Conservation (phyloP, 176 grass and related monocot species). For the Coix lacrymajobi region DNA sequence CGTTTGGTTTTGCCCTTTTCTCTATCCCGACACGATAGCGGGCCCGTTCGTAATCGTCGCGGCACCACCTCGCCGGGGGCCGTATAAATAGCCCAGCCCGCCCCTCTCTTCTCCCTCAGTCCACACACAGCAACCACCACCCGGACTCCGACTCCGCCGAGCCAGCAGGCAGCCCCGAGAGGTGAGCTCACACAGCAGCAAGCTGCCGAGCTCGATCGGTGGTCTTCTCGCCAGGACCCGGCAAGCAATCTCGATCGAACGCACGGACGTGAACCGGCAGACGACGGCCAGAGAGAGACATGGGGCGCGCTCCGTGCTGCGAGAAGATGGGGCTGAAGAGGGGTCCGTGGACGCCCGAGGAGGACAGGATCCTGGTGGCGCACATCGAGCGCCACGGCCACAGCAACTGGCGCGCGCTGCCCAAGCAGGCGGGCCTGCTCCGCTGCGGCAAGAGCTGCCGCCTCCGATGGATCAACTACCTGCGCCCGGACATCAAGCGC, state of each 20-base stretch:
- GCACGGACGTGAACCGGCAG: background rate
- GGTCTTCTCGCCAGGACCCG: background rate
- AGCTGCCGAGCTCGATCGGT: background rate
- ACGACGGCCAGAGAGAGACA: background rate
- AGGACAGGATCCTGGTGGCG: slow-evolving; percentile 52
- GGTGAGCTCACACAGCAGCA: background rate
- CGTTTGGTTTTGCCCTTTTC: background rate
- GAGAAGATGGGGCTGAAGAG: slow-evolving; percentile 75
- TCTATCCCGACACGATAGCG: background rate
- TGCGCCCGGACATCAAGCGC: slow-evolving; percentile 76
- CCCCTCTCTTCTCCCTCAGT: background rate
- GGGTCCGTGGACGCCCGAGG: slow-evolving; percentile 72
- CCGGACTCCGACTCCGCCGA: background rate
- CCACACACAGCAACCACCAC: background rate
- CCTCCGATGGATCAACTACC: slow-evolving; percentile 88
- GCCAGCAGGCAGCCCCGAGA: background rate
- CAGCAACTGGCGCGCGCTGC: slow-evolving; percentile 83
- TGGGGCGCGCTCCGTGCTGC: slow-evolving; percentile 43
- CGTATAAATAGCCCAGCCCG: slow-evolving; percentile 16
- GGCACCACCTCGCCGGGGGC: too few relatives aligned
- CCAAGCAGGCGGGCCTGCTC: slow-evolving; percentile 62
- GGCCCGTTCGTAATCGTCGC: background rate
- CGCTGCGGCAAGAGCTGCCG: slow-evolving; percentile 92
- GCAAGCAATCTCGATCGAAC: too few relatives aligned
- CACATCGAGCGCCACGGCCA: slow-evolving; percentile 74